Evolutionary conservation across 768 basidiomycete species (phyloP), one percentile per base, ranked within the genome.

Genomic region (Tulasnella sp.): DNA sequence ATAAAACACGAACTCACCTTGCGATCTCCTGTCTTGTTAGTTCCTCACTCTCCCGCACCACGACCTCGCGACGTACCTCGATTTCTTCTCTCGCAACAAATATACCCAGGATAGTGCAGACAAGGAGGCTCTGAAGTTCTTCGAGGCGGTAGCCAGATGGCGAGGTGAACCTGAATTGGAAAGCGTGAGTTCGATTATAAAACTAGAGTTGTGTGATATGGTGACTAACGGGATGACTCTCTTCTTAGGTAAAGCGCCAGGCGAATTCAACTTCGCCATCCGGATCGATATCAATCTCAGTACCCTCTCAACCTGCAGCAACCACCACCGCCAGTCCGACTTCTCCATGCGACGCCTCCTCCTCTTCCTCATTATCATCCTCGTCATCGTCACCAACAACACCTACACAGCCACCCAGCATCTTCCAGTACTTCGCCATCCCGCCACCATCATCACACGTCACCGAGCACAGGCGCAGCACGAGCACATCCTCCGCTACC

Each of bases 71-170:
- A 85, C 83, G 1, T 86, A 90, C 64, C 81, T 90, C 80, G 85
- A 87, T 19, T 77, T 82, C 63, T 73, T 86, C 2, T 85, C 86
- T 19, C 42, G 1, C 84, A 38, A 83, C 80, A 80, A 81, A 64
- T 91, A 83, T 67, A 87, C 89, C 29, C 82, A 84, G 1, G 87
- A 91, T 65, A 83, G 86, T 21, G 79, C 90, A 15, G 88, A 92
- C 66, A 77, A 87, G 19, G 82, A 84, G 27, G 81, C 85, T 0
- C 75, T 88, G 4, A 74, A 86, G 51, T 92, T 87, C 66, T 88
- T 83, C 66, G 88, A 92, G 67, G 86, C 86, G 34, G 76, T 91
- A 45, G 81, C 85, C 1, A 79, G 78, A 53, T 92, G 88, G 89
- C 73, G 87, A 64, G 88, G 88, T 2, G 86, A 84, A 66, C 88